Base-by-base conservation (phyloP, 2,329 filamentous ascomycete genomes). In the Penicillium expansum region DNA sequence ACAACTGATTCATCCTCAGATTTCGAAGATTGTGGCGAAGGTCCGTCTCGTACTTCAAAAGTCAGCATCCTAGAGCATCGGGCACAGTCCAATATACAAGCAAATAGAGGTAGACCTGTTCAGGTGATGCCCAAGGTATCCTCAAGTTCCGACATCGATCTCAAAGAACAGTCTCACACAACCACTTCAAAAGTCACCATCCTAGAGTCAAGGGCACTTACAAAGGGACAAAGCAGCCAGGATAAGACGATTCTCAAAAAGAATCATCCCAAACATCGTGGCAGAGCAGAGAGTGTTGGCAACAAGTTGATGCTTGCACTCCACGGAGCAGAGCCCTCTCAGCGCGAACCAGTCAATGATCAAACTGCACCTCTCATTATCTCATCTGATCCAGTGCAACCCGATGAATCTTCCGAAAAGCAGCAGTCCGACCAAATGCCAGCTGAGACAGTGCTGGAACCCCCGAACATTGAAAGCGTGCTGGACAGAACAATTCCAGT, bases 271-370 rank as follows among this genome's bases (percentile, higher is more conserved):
- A n/a, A 20, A 16, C 6, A 22, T 10, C 16, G 16, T 18, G 54
- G 54, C 6, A 52, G 54, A 47, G 54, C 54, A 41, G 14, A 47
- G 42, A 47, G 32, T 30, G 54, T 56, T 35, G 54, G 54, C 1
- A 47, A 24, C 42, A 56, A 56, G 24, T 16, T 56, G 32, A 52
- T 56, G 41, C 48, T 52, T 37, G 54, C 54, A 29, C 54, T 56
- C 13, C 42, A 56, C 10, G 20, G 41, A 43, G 5, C 20, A 22
- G 29, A 42, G 20, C 8, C 22, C 32, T 47, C 42, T 52, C 29
- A 33, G 11, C 14, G 27, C 11, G 16, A 33, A 22, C 20, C 42
- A 29, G 29, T 16, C 42, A 18, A 39, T 29, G 10, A 35, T 11
- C 4, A 13, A n/a, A 8, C 14, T 4, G 41, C 13, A 5, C 48